Evolutionary conservation across 2,329 filamentous ascomycete genomes (phyloP), one percentile per base, ranked within the genome.

Genomic region (Penicillium corylophilum): DNA sequence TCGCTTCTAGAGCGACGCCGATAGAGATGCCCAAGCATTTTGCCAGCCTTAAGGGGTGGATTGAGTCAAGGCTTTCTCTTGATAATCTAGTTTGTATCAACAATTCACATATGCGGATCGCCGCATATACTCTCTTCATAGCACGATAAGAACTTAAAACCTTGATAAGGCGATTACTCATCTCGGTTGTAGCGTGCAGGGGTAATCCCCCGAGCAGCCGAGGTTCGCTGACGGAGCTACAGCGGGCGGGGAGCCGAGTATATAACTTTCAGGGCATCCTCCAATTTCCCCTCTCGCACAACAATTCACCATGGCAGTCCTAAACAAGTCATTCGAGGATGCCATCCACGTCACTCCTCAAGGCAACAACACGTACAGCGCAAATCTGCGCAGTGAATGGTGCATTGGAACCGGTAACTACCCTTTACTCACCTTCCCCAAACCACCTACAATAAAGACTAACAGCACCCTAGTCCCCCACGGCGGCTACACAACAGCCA

Each of bases 401-500:
- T 82, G 80, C 58, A 86, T 89, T 59, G 85, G 85, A 50, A 80
- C 77, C 57, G 84, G 84, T 83, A 76, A 47, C 57, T 58, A 20
- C 8, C 10, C 35, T 38, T 5, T 22, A 10, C n/a, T 13, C 42
- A 28, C 18, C 33, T 43, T n/a, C 28, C 16, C 26, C 22, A 29
- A 51, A 51, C 8, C 9, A 44, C 22, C 29, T 46, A 29, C 18
- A 38, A 49, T 39, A 39, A 26, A 52, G 50, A 53, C 47, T 54
- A 51, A 61, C 44, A 42, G 46, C n/a, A 28, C 41, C 31, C 13
- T 63, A 86, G 87, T 89, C 12, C 86, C 86, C 5, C 85, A 90
- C 67, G 87, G 87, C 46, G 87, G 87, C 51, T 87, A 86, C 61
- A 82, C 88, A 15, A 85, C 85, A 9, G 78, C 83, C 0, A 76